These are phyloP conservation scores for Marchantia paleacea DNA, from an alignment of 225 moss, liverwort and hornwort genomes.

Conservation along the genomic window DNA sequence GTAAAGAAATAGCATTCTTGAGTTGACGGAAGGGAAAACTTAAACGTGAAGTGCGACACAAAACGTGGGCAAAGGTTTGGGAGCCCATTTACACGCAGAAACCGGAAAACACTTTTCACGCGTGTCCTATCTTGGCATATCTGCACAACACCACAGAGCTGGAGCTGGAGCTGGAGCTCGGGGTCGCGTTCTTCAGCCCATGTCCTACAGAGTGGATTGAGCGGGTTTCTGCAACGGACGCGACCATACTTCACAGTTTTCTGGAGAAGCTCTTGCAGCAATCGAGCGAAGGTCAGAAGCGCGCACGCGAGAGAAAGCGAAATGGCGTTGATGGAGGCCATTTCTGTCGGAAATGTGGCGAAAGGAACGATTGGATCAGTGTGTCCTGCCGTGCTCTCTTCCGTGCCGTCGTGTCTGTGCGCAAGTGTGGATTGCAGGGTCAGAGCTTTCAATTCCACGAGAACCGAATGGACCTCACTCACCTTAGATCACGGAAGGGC, in stretches of 20 bases:
- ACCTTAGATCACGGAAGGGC: neutral
- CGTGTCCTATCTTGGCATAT: neutral
- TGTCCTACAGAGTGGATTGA: neutral
- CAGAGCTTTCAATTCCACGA: neutral
- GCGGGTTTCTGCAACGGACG: neutral
- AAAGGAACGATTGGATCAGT: neutral
- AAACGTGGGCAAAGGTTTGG: too few relatives aligned
- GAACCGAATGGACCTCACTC: conserved; percentile 15
- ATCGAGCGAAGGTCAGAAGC: neutral
- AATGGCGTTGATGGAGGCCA: conserved; percentile 11
- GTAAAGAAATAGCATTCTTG: too few relatives aligned
- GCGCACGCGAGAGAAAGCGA: neutral
- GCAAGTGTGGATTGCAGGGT: conserved; percentile 4
- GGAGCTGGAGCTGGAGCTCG: neutral
- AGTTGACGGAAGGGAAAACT: too few relatives aligned
- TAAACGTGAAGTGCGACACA: too few relatives aligned
- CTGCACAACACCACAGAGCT: neutral
- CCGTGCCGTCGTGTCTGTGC: neutral
- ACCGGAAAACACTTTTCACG: neutral
- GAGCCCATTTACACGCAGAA: neutral
- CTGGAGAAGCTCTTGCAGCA: neutral
- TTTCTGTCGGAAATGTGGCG: conserved; percentile 1
- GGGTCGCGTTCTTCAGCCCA: neutral
- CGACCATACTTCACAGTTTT: neutral
- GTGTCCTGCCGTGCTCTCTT: neutral